Conservation (phyloP, 2,329 filamentous ascomycete species). For the Botryotinia calthae region DNA sequence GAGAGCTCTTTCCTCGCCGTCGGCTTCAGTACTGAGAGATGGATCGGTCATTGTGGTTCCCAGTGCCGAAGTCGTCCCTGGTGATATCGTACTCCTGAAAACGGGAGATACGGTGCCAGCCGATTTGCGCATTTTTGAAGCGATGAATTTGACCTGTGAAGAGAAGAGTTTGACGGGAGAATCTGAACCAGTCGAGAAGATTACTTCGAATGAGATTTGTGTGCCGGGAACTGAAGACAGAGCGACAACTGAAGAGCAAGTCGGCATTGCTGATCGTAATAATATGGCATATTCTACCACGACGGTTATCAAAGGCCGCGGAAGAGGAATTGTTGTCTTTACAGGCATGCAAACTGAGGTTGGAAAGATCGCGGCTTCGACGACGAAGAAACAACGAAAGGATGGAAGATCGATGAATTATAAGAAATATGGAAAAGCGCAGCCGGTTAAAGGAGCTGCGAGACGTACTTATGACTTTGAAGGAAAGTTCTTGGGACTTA, state of each 20-base stretch:
- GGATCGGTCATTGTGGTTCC: conserved; percentile 50
- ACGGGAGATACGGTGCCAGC: conserved; percentile 96
- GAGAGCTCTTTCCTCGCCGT: conserved; percentile 49
- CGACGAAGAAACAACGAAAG: conserved; percentile 52
- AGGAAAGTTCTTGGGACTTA: conserved; percentile 57
- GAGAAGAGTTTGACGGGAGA: conserved; percentile 99
- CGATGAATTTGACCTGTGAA: conserved; percentile 64
- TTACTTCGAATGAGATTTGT: conserved; percentile 48
- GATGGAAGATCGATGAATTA: conserved; percentile 47
- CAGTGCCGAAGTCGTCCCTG: conserved; percentile 59
- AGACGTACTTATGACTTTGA: conserved; percentile 48
- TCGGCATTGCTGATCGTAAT: conserved; percentile 52
- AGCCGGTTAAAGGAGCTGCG: conserved; percentile 50
- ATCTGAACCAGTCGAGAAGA: conserved; percentile 81
- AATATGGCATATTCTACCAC: conserved; percentile 57
- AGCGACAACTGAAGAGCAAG: conserved; percentile 43
- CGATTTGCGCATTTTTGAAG: conserved; percentile 62
- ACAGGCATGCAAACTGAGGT: conserved; percentile 58
- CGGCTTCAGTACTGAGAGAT: conserved; percentile 50
- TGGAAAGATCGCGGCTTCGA: conserved; percentile 52
- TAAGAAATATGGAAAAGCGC: conserved; percentile 45
- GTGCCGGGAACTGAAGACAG: conserved; percentile 29
- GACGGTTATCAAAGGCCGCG: conserved; percentile 54
- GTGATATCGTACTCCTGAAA: conserved; percentile 86
- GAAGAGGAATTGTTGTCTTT: conserved; percentile 52